Conservation (phyloP, 2,329 filamentous ascomycete species). For the Mycosphaerella arachidis region DNA sequence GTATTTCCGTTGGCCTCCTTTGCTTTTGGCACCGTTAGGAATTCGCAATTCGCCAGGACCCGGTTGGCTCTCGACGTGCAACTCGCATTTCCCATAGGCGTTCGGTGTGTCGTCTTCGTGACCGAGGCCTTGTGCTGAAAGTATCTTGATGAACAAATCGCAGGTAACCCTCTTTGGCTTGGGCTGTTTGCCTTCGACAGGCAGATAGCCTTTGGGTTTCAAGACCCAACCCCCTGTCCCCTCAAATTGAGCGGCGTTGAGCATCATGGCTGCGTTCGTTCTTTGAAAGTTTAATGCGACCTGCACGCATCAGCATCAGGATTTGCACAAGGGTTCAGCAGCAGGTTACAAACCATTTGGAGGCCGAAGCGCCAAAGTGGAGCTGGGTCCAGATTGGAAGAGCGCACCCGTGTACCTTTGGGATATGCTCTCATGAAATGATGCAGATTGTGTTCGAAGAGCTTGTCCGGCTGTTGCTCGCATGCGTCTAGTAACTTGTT, state of each 20-base stretch:
- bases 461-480: constrained; percentile 47
- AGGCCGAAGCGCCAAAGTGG: constrained; percentile 67
- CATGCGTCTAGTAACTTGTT: constrained; percentile 63
- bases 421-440: constrained; percentile 88
- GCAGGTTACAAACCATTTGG: not conserved
- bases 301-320: constrained; percentile 1
- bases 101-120: constrained; percentile 52
- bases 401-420: constrained; percentile 72
- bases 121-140: constrained; percentile 71
- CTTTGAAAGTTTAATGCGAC: constrained; percentile 93
- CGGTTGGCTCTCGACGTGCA: constrained; percentile 70
- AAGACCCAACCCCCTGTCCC: constrained; percentile 77
- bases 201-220: constrained; percentile 72
- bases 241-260: constrained; percentile 88
- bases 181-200: constrained; percentile 19
- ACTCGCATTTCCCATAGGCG: constrained; percentile 71
- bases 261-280: constrained; percentile 89
- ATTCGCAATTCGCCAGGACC: constrained; percentile 42
- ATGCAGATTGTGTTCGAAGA: constrained; percentile 77
- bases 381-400: constrained; percentile 80
- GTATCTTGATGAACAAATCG: constrained; percentile 65
- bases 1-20: constrained; percentile 49
- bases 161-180: constrained; percentile 38
- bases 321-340: not conserved
- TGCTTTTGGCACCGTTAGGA: constrained; percentile 47